A percentile compares a stretch with the other conserved stretches of the same genome.
Evolutionary conservation across 2,329 filamentous ascomycete genomes (phyloP).

Genomic region (Calonectria naviculata): DNA sequence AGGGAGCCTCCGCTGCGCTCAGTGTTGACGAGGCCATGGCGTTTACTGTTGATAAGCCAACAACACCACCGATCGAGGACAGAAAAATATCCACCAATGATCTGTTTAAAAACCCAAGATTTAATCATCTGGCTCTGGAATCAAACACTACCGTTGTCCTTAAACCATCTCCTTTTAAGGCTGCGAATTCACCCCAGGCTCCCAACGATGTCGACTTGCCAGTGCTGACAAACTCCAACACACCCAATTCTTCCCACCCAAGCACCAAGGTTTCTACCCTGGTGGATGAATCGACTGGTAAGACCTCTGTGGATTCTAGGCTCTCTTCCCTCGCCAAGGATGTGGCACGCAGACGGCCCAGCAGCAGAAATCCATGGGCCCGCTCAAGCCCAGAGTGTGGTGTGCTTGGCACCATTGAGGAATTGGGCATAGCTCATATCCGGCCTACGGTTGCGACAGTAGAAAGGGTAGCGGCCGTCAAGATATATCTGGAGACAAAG

Average conservation of each 20-base stretch:
- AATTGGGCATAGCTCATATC: constrained; percentile 37
- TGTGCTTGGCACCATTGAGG: constrained; percentile 49
- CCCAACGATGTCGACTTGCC: constrained; percentile 28
- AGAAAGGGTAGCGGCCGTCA: constrained; percentile 83
- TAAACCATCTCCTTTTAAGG: constrained; percentile 30
- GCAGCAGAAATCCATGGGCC: constrained; percentile 48
- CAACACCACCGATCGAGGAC: constrained; percentile 9
- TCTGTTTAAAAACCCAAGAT: constrained; percentile 40
- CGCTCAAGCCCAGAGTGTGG: constrained; percentile 49
- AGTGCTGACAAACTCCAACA: constrained; percentile 33
- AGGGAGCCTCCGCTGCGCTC: not conserved
- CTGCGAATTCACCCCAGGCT: constrained; percentile 40
- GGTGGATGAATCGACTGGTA: constrained; percentile 43
- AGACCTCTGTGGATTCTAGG: constrained; percentile 48
- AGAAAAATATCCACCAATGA: constrained; percentile 36
- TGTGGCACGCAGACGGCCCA: constrained; percentile 37
- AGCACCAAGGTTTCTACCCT: constrained; percentile 39
- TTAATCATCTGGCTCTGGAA: constrained; percentile 36
- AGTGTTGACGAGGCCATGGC: constrained; percentile 23
- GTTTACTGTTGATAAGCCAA: not conserved
- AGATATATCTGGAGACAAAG: constrained; percentile 87
- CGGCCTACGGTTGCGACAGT: constrained; percentile 66
- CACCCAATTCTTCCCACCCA: constrained; percentile 40
- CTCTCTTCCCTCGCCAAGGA: constrained; percentile 36
- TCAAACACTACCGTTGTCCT: constrained; percentile 45